Evolutionary conservation across 2,329 filamentous ascomycete genomes (phyloP).

Genomic region (Xylaria arbuscula): DNA sequence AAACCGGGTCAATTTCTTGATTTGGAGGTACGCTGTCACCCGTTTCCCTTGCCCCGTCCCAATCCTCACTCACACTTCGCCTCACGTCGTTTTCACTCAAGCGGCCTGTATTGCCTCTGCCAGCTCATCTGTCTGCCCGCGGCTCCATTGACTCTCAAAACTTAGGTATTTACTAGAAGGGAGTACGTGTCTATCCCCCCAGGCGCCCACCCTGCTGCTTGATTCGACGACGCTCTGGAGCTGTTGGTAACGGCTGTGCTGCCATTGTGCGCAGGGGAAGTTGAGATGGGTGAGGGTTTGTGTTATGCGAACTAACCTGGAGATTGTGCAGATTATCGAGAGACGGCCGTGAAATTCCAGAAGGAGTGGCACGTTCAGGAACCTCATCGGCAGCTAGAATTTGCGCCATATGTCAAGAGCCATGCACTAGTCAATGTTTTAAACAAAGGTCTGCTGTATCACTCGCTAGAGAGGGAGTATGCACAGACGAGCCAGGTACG

Average conservation of each 20-base stretch:
- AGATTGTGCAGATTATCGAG: slow-evolving; percentile 68
- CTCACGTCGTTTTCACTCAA: slow-evolving; percentile 32
- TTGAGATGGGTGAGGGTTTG: slow-evolving; percentile 39
- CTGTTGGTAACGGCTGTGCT: slow-evolving; percentile 35
- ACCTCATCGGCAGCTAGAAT: slow-evolving; percentile 71
- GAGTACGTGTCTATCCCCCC: slow-evolving; percentile 60
- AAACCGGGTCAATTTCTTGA: slow-evolving; percentile 75
- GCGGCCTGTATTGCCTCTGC: slow-evolving; percentile 27
- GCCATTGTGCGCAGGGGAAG: slow-evolving; percentile 35
- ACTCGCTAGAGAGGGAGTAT: slow-evolving; percentile 68
- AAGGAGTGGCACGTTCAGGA: slow-evolving; percentile 74
- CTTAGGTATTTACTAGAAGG: slow-evolving; percentile 70
- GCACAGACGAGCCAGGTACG: slow-evolving; percentile 61
- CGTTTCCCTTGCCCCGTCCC: slow-evolving; percentile 36
- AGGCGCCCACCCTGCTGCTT: slow-evolving; percentile 12
- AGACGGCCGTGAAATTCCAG: slow-evolving; percentile 74
- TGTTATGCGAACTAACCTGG: slow-evolving; percentile 51
- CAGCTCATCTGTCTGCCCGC: slow-evolving; percentile 29
- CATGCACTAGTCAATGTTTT: slow-evolving; percentile 72
- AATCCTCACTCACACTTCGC: slow-evolving; percentile 32
- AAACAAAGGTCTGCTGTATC: slow-evolving; percentile 72
- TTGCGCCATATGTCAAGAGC: slow-evolving; percentile 72
- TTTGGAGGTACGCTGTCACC: slow-evolving; percentile 71
- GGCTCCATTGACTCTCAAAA: slow-evolving; percentile 43
- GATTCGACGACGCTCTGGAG: slow-evolving; percentile 19